Percentiles rank a stretch among this genome's conserved stretches.
Conservation (phyloP, 768 basidiomycete genomes). For the Boletales sp. region DNA sequence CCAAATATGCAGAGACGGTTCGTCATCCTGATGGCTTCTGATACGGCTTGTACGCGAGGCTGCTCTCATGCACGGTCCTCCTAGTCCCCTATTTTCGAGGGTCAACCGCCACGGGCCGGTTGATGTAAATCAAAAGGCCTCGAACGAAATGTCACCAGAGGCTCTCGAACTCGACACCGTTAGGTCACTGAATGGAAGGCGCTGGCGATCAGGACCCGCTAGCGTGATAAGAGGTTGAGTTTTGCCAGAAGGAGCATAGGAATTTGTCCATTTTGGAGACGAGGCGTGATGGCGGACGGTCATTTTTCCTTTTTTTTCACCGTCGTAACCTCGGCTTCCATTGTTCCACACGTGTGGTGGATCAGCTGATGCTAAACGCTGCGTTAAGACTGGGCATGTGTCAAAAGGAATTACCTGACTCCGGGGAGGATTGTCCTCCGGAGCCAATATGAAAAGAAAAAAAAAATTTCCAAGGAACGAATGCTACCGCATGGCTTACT, state of each 20-base stretch:
- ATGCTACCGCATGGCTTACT: slow-evolving; percentile 17
- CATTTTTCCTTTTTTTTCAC: slow-evolving; percentile 23
- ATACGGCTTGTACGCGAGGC: slow-evolving; percentile 10
- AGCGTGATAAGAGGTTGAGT: slow-evolving; percentile 17
- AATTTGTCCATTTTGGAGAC: slow-evolving; percentile 24
- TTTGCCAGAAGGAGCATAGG: slow-evolving; percentile 20
- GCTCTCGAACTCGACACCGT: slow-evolving; percentile 19
- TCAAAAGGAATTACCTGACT: slow-evolving; percentile 21
- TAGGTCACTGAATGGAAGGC: slow-evolving; percentile 29
- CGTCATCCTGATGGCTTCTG: slow-evolving; percentile 21
- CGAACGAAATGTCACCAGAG: slow-evolving; percentile 5
- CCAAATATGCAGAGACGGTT: slow-evolving; percentile 14
- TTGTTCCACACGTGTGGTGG: slow-evolving; percentile 29
- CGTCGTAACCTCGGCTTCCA: slow-evolving; percentile 27
- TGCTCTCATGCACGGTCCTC: neutral
- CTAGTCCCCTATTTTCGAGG: slow-evolving; percentile 19
- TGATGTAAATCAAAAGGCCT: slow-evolving; percentile 20
- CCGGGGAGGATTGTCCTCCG: slow-evolving; percentile 24
- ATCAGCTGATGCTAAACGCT: slow-evolving; percentile 24
- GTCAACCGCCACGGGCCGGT: slow-evolving; percentile 6
- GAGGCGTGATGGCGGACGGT: slow-evolving; percentile 9
- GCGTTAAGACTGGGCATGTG: slow-evolving; percentile 17
- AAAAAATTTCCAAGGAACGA: slow-evolving; percentile 25
- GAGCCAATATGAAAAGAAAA: slow-evolving; percentile 26
- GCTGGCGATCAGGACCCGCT: slow-evolving; percentile 25